Base-by-base conservation (phyloP, 1,284 basidiomycete species). In the Ceratobasidium sp. region DNA sequence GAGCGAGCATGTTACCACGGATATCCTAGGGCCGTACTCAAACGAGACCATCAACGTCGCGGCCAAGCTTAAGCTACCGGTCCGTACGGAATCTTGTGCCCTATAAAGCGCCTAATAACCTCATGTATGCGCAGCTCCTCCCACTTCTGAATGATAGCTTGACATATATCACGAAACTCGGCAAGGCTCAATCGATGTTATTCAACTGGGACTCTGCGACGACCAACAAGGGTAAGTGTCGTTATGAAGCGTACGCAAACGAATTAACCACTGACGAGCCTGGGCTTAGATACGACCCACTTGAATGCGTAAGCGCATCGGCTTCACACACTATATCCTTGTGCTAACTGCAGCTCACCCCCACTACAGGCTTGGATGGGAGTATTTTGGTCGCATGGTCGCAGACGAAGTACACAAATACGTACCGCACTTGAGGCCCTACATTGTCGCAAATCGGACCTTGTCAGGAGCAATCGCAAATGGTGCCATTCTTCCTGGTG, bases 41-140 rank as follows among this genome's bases (percentile, higher is more conserved):
- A 65, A 65, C 47, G 62, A 65, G 35, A 65, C 62, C 6, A 65
- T 65, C 25, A 65, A 65, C 29, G 49, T 65, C 12, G 62, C 62
- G 13, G 49, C 49, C 25, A 65, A 53, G 17, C 35, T 65, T 3
- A 65, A 65, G 8, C 49, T 65, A 17, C 62, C 62, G 7, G 62
- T 65, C 35, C 32, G 62, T 43, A 27, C 12, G n/a, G n/a, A 34
- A 7, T 1, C 22, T 12, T 47, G 45, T 47, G 22, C 45, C 7
- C 20, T 15, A 10, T 42, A 27, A 1, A 13, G 8, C 5, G 10
- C 35, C 2, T 32, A 17, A 25, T 35, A 22, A 10, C 32, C 25
- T 52, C 1, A 27, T 52, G 52, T 64, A 64, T 50, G 38, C 38
- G 25, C 40, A 67, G 64, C 49, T 67, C 17, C 52, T 67, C 10